phyloP scores from a whole-genome alignment of 768 basidiomycete species.

The Boletus reticulatus region DNA sequence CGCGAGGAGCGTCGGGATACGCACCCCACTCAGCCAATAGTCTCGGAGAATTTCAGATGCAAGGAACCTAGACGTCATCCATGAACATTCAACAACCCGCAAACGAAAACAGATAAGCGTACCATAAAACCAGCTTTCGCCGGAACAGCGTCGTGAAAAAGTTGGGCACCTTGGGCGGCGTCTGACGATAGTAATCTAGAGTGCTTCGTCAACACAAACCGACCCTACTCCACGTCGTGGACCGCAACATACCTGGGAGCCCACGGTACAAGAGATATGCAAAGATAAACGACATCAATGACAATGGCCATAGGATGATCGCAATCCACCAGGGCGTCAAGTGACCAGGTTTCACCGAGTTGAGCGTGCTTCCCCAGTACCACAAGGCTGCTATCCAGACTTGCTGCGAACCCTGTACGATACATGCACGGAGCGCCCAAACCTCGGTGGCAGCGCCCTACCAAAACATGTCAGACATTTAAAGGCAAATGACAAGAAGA shows the following conservation, averaged over 20 bases:
- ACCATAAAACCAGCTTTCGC: constrained; percentile 88
- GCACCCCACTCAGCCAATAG: constrained; percentile 85
- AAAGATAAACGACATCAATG: constrained; percentile 72
- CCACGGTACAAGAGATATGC: constrained; percentile 84
- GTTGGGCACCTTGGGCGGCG: constrained; percentile 92
- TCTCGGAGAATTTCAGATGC: constrained; percentile 90
- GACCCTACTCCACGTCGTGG: background rate
- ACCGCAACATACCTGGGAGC: constrained; percentile 62
- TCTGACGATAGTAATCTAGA: constrained; percentile 84
- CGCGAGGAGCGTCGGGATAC: constrained; percentile 26
- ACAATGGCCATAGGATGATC: constrained; percentile 77
- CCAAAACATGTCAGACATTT: constrained; percentile 5
- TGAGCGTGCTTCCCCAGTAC: constrained; percentile 91
- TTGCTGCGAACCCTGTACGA: constrained; percentile 94
- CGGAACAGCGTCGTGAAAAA: constrained; percentile 89
- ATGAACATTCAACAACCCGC: background rate
- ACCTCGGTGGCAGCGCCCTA: constrained; percentile 93
- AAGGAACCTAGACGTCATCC: constrained; percentile 54
- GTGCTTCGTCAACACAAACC: constrained; percentile 4
- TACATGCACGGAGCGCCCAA: constrained; percentile 87
- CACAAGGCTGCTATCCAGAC: constrained; percentile 94
- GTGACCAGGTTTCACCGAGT: constrained; percentile 48
- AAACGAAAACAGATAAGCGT: constrained; percentile 2
- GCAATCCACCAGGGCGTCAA: constrained; percentile 84
- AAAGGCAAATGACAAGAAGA: background rate